These are phyloP conservation scores for Lophiotrema nucula DNA, from an alignment of 495 filamentous ascomycete genomes.

Conservation along the genomic window DNA sequence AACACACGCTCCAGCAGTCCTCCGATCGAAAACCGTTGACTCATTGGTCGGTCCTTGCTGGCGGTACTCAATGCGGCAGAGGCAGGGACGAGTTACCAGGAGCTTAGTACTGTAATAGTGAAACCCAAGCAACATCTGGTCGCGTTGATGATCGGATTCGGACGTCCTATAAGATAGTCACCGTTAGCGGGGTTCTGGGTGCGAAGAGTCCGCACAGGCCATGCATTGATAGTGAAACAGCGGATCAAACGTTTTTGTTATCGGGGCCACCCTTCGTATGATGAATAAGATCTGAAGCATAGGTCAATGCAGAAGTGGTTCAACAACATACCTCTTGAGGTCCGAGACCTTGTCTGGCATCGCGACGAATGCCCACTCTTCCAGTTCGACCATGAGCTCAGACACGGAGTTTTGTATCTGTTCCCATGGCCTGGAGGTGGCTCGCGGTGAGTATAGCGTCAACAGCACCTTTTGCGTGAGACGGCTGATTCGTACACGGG, in stretches of 20 bases:
- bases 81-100: slow-evolving; percentile 8
- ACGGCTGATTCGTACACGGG: neutral
- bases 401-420: neutral
- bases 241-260: too few species aligned
- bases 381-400: neutral
- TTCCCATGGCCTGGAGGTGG: neutral
- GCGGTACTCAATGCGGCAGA: slow-evolving; percentile 8
- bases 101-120: slow-evolving; percentile 11
- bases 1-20: slow-evolving; percentile 10
- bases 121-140: neutral
- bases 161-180: too few species aligned
- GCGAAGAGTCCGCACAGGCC: too few species aligned
- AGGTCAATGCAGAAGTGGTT: too few species aligned
- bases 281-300: too few species aligned
- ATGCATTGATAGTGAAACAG: too few species aligned
- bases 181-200: too few species aligned
- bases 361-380: slow-evolving; percentile 6
- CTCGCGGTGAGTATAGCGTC: slow-evolving; percentile 3
- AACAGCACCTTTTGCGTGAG: slow-evolving; percentile 9
- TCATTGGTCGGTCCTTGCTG: neutral
- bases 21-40: neutral
- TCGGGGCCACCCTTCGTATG: too few species aligned
- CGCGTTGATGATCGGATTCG: too few species aligned
- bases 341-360: too few species aligned
- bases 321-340: too few species aligned